phyloP scores from a whole-genome alignment of 352 stramenopile genomes.

The Globisporangium camurandrum region DNA sequence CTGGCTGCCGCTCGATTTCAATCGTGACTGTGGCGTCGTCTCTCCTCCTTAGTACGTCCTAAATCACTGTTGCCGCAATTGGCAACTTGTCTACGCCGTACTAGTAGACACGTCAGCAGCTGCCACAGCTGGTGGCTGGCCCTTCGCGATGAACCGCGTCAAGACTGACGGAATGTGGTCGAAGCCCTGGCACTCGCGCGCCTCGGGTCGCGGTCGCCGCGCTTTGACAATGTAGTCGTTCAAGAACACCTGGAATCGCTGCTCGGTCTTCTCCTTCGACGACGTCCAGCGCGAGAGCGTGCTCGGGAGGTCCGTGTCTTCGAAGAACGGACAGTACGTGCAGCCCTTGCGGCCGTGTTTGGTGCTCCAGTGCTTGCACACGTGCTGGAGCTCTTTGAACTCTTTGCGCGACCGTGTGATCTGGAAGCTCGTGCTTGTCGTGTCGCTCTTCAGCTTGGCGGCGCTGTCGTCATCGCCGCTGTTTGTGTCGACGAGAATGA shows the following conservation, averaged over 20 bases:
- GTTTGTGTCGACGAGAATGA: not conserved
- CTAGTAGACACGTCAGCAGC: too few relatives aligned
- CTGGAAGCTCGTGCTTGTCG: conserved; percentile 5
- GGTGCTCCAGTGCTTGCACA: conserved; percentile 2
- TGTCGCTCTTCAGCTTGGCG: not conserved
- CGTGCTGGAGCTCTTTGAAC: conserved; percentile 7
- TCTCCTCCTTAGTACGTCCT: too few relatives aligned
- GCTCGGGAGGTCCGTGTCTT: not conserved
- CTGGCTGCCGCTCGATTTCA: too few relatives aligned
- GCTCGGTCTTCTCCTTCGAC: conserved; percentile 5
- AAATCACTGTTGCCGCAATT: too few relatives aligned
- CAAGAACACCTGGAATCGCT: not conserved
- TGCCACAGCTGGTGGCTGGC: too few relatives aligned
- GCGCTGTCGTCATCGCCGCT: too few relatives aligned
- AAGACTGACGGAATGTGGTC: conserved; percentile 9
- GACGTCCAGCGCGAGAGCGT: not conserved
- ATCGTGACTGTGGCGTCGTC: too few relatives aligned
- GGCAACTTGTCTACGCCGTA: too few relatives aligned
- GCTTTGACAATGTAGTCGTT: conserved; percentile 1
- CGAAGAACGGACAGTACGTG: conserved; percentile 2
- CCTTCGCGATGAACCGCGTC: conserved; percentile 9
- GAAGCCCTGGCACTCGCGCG: conserved; percentile 7
- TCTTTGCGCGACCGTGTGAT: conserved; percentile 8
- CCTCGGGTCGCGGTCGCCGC: conserved; percentile 2
- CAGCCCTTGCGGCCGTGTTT: conserved; percentile 1